These are phyloP conservation scores for Calonectria fujianensis DNA, from an alignment of 2,329 filamentous ascomycete species.

Conservation along the genomic window DNA sequence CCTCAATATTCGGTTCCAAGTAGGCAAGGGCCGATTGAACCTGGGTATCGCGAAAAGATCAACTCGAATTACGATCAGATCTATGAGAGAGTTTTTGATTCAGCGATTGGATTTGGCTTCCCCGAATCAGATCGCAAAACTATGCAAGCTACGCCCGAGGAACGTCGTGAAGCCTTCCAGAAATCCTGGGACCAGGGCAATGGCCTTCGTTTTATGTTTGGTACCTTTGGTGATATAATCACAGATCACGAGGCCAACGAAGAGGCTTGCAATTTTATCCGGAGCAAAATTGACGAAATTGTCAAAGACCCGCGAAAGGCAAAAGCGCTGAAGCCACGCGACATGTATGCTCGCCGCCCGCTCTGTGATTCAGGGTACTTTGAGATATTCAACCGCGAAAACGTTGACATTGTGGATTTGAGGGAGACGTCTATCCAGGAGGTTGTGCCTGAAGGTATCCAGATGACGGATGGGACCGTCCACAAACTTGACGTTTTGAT, in stretches of 20 bases:
- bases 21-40: constrained; percentile 25
- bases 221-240: constrained; percentile 44
- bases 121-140: constrained; percentile 53
- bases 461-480: constrained; percentile 56
- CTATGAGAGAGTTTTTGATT: constrained; percentile 50
- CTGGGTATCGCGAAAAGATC: constrained; percentile 41
- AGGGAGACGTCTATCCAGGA: constrained; percentile 63
- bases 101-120: constrained; percentile 55
- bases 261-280: constrained; percentile 38
- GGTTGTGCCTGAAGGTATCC: constrained; percentile 61
- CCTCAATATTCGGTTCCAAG: constrained; percentile 43
- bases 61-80: constrained; percentile 57
- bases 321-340: constrained; percentile 41
- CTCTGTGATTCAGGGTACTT: constrained; percentile 67
- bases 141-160: constrained; percentile 52
- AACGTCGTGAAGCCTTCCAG: constrained; percentile 54
- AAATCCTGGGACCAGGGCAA: constrained; percentile 56
- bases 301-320: constrained; percentile 51
- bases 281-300: constrained; percentile 48
- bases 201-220: constrained; percentile 58
- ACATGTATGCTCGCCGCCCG: constrained; percentile 45
- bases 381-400: constrained; percentile 68
- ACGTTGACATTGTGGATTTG: constrained; percentile 69
- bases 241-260: constrained; percentile 52
- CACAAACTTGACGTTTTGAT: constrained; percentile 55